Evolutionary conservation across 1,284 basidiomycete genomes (phyloP), one percentile per base, ranked within the genome.

Genomic region (Tausonia pullulans): DNA sequence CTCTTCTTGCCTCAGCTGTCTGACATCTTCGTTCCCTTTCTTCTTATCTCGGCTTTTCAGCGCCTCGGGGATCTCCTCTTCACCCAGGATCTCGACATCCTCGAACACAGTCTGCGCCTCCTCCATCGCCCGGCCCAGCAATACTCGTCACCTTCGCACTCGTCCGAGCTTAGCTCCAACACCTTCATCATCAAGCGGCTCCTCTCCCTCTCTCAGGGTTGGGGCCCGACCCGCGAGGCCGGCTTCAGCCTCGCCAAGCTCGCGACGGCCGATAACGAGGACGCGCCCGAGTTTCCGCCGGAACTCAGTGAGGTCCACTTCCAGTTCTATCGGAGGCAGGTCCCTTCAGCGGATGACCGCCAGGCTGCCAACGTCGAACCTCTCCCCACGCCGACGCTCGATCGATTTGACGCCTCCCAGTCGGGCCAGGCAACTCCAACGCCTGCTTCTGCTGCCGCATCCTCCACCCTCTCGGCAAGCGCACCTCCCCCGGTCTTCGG

Each of bases 111-210:
- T 27, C 80, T 98, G 59, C 88, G 90, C 68, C 82, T 98, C 40
- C 81, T 97, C 53, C 82, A 97, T 46, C 87, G 95, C 41, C 93
- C 94, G 1, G 87, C 93, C 5, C 94, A 98, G 73, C 93, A 97
- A 74, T 97, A 96, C 74, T 90, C 89, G 13, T 83, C 86, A 3
- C 86, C 56, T 84, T 87, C 40, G 79, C 86, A 61, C 84, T 85
- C 70, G 76, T 90, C 59, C 81, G 84, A 69, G 83, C 85, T 66
- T 79, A 90, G 68, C 82, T 83, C 69, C 40, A 67, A 68, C 53
- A 62, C 70, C 27, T 69, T 72, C 63, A 71, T 76, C 44, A 70
- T 74, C 44, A 69, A 71, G 48, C 73, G 77, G 2, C 72, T 79
- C 0, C 72, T 77, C 48, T 69, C 71, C 11, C 74, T 79, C 50